Evolutionary conservation across 108 stramenopile genomes (phyloP).

Genomic region (Fistulifera solaris): DNA sequence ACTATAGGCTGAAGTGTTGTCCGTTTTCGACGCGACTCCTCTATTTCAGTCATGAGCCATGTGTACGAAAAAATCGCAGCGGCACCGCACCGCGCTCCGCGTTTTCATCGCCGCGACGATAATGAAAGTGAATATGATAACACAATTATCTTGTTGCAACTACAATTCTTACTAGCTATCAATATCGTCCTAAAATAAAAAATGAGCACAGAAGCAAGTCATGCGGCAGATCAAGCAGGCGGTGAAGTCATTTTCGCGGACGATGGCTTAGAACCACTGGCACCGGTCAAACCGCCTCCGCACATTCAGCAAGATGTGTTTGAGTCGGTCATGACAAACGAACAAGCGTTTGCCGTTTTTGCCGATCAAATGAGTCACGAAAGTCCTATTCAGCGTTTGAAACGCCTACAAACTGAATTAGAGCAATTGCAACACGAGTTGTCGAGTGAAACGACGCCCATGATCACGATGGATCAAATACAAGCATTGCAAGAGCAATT

Average conservation of each 20-base stretch:
- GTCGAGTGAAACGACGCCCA: no score
- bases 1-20: no score
- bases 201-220: not conserved
- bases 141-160: no score
- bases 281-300: constrained; percentile 16
- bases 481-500: constrained; percentile 8
- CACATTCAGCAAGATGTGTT: no score
- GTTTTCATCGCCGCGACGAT: no score
- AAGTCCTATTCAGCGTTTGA: constrained; percentile 29
- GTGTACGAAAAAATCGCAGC: no score
- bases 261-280: constrained; percentile 60
- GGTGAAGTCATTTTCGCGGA: constrained; percentile 73
- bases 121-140: no score
- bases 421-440: constrained; percentile 28
- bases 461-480: constrained; percentile 1
- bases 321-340: constrained; percentile 1
- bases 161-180: no score
- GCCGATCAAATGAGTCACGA: constrained; percentile 10
- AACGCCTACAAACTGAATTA: constrained; percentile 33
- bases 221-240: constrained; percentile 67
- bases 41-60: no score
- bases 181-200: not conserved
- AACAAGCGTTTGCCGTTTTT: constrained; percentile 37
- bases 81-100: no score
- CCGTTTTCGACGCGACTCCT: no score